Evolutionary conservation across 78 protist species (phyloP), one percentile per base, ranked within the genome.

Genomic region (Dictyostelium capitatum): DNA sequence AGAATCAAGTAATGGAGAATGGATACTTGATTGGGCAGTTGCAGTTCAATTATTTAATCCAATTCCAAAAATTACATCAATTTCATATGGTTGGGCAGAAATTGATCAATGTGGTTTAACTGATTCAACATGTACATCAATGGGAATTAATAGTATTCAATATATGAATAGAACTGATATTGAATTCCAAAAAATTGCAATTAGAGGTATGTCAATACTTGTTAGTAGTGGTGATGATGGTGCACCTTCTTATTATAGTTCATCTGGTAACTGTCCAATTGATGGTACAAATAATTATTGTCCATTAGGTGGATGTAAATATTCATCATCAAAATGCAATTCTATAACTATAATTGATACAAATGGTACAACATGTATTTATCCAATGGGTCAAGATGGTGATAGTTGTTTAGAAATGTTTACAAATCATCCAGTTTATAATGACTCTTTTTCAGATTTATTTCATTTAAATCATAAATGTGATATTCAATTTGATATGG

Each of bases 221-320:
- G 32, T 79, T n/a, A 96, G 95, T 7, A 30, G 87, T 25, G 97
- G 97, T 48, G 97, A 96, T 89, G 89, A 80, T 53, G 97, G 97
- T 59, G 75, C 78, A n/a, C 9, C 54, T 11, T 81, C 78, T 23
- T 62, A 9, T 50, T 59, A 78, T 53, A 11, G 32, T 47, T 15
- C 43, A 3, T 41, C 57, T 23, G 91, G 91, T 32, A 73, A 73
- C 50, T 73, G 82, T 32, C 82, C 80, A 59, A 9, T 84, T 0
- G 82, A 84, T 51, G 46, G 48, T 6, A 15, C 59, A 54, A 72
- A n/a, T 41, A n/a, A 62, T 28, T 73, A 84, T 78, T 84, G 91
- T 47, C 91, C 91, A 6, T 41, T 73, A 4, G 91, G 91, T 32
- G 91, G 91, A 12, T 84, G 91, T 51, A 30, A 12, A 9, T 28